These are phyloP conservation scores for Pelagomonas calceolata DNA, from an alignment of 108 stramenopile species.

Conservation along the genomic window DNA sequence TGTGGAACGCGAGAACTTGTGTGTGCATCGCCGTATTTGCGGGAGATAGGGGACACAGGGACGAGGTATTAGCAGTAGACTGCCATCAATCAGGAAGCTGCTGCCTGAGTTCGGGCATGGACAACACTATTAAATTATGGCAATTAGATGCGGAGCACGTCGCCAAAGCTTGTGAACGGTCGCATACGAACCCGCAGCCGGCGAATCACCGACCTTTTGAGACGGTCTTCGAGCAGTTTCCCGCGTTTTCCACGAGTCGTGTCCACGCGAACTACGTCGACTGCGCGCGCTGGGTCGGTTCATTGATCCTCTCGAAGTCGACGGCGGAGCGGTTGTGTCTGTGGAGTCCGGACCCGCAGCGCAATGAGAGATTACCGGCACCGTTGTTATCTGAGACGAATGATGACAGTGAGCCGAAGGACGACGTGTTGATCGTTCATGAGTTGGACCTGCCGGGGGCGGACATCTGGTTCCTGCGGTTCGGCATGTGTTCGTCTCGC, in stretches of 20 bases:
- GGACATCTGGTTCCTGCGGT: slow-evolving; percentile 55
- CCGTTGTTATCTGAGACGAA: slow-evolving; percentile 2
- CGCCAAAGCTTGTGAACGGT: slow-evolving; percentile 1
- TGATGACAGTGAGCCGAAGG: background rate
- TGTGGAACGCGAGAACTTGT: slow-evolving; percentile 65
- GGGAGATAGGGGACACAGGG: slow-evolving; percentile 61
- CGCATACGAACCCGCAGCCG: background rate
- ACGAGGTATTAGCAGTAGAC: slow-evolving; percentile 49
- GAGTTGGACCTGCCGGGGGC: slow-evolving; percentile 31
- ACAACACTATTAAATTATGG: slow-evolving; percentile 58
- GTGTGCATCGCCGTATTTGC: slow-evolving; percentile 62
- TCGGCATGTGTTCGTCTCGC: slow-evolving; percentile 34
- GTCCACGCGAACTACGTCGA: slow-evolving; percentile 68
- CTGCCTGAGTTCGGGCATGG: slow-evolving; percentile 61
- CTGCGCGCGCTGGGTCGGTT: slow-evolving; percentile 62
- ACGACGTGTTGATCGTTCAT: slow-evolving; percentile 23
- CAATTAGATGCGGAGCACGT: slow-evolving; percentile 26
- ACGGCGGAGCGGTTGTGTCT: slow-evolving; percentile 49
- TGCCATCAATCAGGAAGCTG: slow-evolving; percentile 57
- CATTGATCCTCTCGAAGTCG: slow-evolving; percentile 62
- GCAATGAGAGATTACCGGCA: background rate
- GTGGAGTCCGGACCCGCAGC: slow-evolving; percentile 54
- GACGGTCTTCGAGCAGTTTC: slow-evolving; percentile 44
- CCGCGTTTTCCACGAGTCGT: slow-evolving; percentile 52
- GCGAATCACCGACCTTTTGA: slow-evolving; percentile 3